Conservation (phyloP, 129 eudicot species). For the Ambrosia trifida region DNA sequence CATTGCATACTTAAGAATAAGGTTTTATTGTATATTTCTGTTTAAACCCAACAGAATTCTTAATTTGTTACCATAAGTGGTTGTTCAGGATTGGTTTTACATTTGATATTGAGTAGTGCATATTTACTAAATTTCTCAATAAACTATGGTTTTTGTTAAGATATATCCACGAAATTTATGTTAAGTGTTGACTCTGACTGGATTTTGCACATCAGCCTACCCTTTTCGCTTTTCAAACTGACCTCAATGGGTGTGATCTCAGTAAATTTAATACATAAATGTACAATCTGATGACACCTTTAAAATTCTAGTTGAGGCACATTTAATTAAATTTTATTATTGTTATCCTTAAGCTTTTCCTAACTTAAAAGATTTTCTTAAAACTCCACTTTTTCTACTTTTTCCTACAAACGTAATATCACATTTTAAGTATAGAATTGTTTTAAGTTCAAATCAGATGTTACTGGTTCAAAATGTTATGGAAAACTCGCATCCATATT, state of each 20-base stretch:
- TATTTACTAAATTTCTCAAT: too few relatives aligned
- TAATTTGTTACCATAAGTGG: too few relatives aligned
- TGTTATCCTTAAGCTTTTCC: constrained; percentile 24
- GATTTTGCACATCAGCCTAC: constrained; percentile 23
- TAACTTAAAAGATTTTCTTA: constrained; percentile 12
- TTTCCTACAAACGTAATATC: neutral
- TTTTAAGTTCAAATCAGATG: neutral
- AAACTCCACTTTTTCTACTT: neutral
- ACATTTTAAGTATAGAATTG: neutral
- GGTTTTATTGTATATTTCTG: too few relatives aligned
- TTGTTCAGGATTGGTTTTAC: too few relatives aligned
- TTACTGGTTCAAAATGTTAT: neutral
- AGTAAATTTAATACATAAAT: constrained; percentile 1
- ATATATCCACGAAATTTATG: neutral
- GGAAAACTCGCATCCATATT: too few relatives aligned
- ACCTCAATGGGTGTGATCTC: neutral
- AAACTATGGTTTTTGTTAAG: too few relatives aligned
- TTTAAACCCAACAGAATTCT: too few relatives aligned
- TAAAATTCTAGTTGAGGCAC: constrained; percentile 2
- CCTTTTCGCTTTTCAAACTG: constrained; percentile 7
- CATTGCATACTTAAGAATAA: too few relatives aligned
- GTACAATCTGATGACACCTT: constrained; percentile 22
- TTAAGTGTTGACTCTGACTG: constrained; percentile 27
- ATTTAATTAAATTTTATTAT: neutral
- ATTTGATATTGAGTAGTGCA: too few relatives aligned